These are phyloP conservation scores for Vigna radiata DNA, from an alignment of 306 rosid species.

Conservation along the genomic window DNA sequence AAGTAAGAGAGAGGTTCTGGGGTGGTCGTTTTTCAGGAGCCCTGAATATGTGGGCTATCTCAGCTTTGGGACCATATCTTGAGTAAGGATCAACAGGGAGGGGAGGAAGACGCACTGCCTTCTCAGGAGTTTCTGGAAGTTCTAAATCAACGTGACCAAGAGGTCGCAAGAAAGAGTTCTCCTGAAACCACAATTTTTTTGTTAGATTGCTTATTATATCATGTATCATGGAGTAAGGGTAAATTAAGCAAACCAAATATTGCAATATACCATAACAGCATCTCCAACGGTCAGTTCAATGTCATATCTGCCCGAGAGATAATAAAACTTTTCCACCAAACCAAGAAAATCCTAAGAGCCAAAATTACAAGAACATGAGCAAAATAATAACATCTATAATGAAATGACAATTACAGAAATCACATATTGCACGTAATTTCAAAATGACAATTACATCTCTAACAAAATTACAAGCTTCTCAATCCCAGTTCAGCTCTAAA, in stretches of 20 bases:
- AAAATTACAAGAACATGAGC: constrained; percentile 23
- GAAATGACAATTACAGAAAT: too few species aligned
- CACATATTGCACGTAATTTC: too few species aligned
- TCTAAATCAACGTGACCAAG: constrained; percentile 86
- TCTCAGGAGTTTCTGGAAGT: constrained; percentile 97
- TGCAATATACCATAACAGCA: constrained; percentile 81
- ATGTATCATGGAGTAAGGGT: background rate
- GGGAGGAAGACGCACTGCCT: constrained; percentile 81
- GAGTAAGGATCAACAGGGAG: constrained; percentile 73
- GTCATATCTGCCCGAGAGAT: constrained; percentile 90
- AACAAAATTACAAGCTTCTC: constrained; percentile 15
- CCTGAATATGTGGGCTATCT: constrained; percentile 87
- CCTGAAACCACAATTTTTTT: constrained; percentile 60
- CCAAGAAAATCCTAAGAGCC: constrained; percentile 49
- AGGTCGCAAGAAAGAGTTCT: constrained; percentile 80
- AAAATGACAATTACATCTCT: too few species aligned
- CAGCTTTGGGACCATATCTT: constrained; percentile 87
- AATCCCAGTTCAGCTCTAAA: background rate
- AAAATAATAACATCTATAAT: constrained; percentile 10
- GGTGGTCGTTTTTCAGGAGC: constrained; percentile 91
- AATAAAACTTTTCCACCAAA: constrained; percentile 89
- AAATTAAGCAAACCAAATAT: background rate
- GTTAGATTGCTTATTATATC: constrained; percentile 36
- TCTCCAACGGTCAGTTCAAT: constrained; percentile 92
- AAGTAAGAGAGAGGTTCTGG: constrained; percentile 77